Base-by-base conservation (phyloP, 164 flowering plant species). In the Aristolochia californica region DNA sequence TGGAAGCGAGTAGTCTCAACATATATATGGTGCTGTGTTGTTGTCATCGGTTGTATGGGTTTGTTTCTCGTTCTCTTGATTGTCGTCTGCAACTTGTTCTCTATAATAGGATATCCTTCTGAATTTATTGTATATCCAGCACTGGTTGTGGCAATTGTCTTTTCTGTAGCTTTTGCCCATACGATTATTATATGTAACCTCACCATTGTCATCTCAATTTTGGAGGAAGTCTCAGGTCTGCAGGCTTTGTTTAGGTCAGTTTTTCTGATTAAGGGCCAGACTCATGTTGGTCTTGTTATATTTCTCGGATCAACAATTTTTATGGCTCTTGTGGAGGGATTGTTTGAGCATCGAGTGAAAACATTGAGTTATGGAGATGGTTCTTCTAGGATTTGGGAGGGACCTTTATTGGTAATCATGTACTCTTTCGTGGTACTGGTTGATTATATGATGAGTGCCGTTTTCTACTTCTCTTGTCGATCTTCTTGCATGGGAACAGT, bases 331-430 rank as follows among this genome's bases (percentile, higher is more conserved):
- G 82, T 90, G 61, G 94, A 94, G 66, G 96, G 95, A 7, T 69
- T 94, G 65, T 94, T 90, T 74, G 96, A 94, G 74, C 96, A 94
- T 71, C 77, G 99, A 64, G 99, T 94, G 61, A 94, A 86, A 81
- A 82, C 85, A 0, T 30, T 90, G 76, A 94, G 97, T 69, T 90
- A 94, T 71, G 99, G 99, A 64, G 99, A 94, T 73, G 99, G 99
- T 23, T 83, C 95, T 51, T 94, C 99, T 0, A 82, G 97, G 72
- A 59, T 90, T 18, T 94, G 99, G 99, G 97, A 94, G 74, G 99
- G 99, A 22, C 96, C 99, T n/a, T 79, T 94, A 49, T 66, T 90
- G 78, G 97, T 94, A 59, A 23, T 94, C 13, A 82, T 94, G 97
- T 82, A 90, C 65, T 87, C 96, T 13, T 88, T 94, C 58, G 78